A percentile compares a stretch with the other conserved stretches of the same genome.
These are phyloP conservation scores for Moesziomyces sp. DNA, from an alignment of 1,284 basidiomycete genomes.

Conservation along the genomic window DNA sequence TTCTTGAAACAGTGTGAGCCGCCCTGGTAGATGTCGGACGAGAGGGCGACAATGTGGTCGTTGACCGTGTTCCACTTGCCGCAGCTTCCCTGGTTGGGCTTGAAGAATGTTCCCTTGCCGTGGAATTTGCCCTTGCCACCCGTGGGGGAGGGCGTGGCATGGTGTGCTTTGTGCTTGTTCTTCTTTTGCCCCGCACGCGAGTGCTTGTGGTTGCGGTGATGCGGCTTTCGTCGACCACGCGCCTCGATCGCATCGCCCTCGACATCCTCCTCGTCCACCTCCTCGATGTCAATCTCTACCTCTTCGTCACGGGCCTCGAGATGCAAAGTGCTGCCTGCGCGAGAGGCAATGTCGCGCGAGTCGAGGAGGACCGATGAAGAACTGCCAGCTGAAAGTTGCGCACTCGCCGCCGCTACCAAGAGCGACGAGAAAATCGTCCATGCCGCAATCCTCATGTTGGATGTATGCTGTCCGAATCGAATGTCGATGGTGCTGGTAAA, in stretches of 20 bases:
- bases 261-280: conserved; percentile 3
- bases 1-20: conserved; percentile 26
- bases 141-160: not conserved
- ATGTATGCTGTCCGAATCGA: too few species aligned
- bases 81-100: conserved; percentile 34
- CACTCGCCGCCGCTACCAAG: too few species aligned
- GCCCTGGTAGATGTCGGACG: conserved; percentile 22
- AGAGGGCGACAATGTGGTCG: conserved; percentile 41
- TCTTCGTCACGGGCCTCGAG: conserved; percentile 2
- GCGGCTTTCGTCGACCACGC: conserved; percentile 9
- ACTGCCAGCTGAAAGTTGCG: too few species aligned
- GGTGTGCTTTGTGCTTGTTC: not conserved
- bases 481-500: too few species aligned
- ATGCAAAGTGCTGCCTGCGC: not conserved
- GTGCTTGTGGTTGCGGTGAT: conserved; percentile 25
- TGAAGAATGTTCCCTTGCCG: conserved; percentile 37
- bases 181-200: conserved; percentile 1
- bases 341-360: not conserved
- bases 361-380: too few species aligned
- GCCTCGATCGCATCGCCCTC: conserved; percentile 8
- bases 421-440: too few species aligned
- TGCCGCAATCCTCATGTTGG: too few species aligned
- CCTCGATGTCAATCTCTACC: conserved; percentile 1
- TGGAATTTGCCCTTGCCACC: conserved; percentile 13
- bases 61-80: conserved; percentile 25